phyloP scores from a whole-genome alignment of 2,329 filamentous ascomycete species.

The Westerdykella aurantiaca region DNA sequence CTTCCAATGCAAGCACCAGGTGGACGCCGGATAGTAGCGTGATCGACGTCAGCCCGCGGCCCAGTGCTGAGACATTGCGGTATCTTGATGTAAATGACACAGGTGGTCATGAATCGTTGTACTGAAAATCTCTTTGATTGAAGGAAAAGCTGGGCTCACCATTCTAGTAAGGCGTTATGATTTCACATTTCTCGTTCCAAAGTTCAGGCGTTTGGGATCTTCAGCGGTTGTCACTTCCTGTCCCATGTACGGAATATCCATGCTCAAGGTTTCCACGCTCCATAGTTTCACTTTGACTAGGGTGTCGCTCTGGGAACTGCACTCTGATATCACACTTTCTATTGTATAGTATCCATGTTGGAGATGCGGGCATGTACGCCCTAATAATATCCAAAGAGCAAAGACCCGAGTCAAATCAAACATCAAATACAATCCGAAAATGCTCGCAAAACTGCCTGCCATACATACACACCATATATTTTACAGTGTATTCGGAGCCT shows the following conservation, averaged over 20 bases:
- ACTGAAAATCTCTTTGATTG: no score
- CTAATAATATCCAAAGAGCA: constrained; percentile 1
- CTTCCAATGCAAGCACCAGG: constrained; percentile 17
- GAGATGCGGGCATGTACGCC: no score
- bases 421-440: constrained; percentile 1
- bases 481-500: no score
- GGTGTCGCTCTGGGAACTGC: no score
- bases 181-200: not conserved
- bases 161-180: not conserved
- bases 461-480: constrained; percentile 3
- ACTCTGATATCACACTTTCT: no score
- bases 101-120: constrained; percentile 8
- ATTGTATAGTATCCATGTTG: no score
- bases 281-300: not conserved
- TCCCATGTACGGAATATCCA: no score
- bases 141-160: not conserved
- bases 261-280: not conserved
- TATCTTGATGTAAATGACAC: constrained; percentile 20
- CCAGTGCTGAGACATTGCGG: constrained; percentile 34
- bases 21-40: constrained; percentile 38
- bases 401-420: constrained; percentile 1
- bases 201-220: not conserved
- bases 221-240: not conserved
- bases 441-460: not conserved
- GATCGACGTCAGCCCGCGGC: constrained; percentile 34